Base-by-base conservation (phyloP, 805 yeast species). In the Lipomyces yamanashiensis region DNA sequence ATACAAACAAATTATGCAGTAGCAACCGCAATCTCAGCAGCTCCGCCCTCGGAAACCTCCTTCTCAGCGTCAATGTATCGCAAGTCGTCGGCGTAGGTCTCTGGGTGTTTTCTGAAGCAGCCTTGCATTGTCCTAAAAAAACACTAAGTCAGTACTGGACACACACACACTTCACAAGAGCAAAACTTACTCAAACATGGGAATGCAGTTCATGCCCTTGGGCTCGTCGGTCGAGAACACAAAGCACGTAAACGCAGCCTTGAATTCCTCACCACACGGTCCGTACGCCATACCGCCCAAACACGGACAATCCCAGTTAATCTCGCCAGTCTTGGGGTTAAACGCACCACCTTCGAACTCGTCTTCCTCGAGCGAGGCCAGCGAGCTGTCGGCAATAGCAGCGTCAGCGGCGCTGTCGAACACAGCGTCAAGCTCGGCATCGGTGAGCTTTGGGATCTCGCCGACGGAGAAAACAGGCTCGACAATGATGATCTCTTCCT, bases 241-340 rank as follows among this genome's bases (percentile, higher is more conserved):
- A 74, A 95, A 95, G 76, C 99, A 95, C 9, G 96, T 83, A 76
- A 95, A 95, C 0, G 99, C 98, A 58, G 85, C 91, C 79, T 90
- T 91, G 81, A 91, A 91, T 78, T 92, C 96, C 72, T 87, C 92
- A 62, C 99, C 99, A 79, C 99, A 95, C 61, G 99, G 98, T 0
- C 99, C 99, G 69, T 92, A 83, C 39, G 99, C 98, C 98, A 95
- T 91, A 48, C 99, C 99, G 40, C 98, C 99, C 55, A 95, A 81
- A 77, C 98, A 93, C n/a, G 99, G 98, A 77, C 99, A 95, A 74
- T 95, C 98, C 99, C 99, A 95, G 84, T 95, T 93, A 78, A 95
- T 95, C 76, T 93, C 98, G 37, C 99, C 99, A 2, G 99, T 95
- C 73, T 90, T 96, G 37, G 98, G 98, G 79, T 93, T 85, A 78